Evolutionary conservation across 2,329 filamentous ascomycete genomes (phyloP).

Genomic region (Cryphonectria carpinicola): DNA sequence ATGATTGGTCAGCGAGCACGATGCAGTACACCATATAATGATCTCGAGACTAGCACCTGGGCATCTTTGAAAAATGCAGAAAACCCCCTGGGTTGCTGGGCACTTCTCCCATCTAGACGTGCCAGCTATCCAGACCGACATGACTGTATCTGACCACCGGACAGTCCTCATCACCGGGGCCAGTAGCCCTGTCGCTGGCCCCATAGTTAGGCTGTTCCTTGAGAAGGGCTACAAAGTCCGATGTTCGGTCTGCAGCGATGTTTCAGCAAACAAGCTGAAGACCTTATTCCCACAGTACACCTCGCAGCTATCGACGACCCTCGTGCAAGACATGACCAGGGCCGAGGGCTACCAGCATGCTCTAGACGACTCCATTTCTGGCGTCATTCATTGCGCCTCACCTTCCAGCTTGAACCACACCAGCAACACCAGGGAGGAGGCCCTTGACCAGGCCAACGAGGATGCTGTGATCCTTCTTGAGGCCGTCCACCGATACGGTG

Average conservation of each 20-base stretch:
- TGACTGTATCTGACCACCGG: neutral
- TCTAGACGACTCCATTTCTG: slow-evolving; percentile 1
- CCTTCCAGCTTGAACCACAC: neutral
- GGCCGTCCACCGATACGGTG: neutral
- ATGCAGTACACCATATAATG: neutral
- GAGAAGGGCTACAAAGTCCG: slow-evolving; percentile 16
- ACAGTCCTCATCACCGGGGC: slow-evolving; percentile 22
- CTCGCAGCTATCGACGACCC: slow-evolving; percentile 4
- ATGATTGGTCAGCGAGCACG: neutral
- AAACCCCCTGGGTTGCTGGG: neutral
- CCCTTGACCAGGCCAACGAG: neutral
- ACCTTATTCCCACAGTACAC: slow-evolving; percentile 3
- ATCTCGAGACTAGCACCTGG: neutral
- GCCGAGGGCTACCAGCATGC: slow-evolving; percentile 5
- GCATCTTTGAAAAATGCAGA: neutral
- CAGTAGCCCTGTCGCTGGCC: slow-evolving; percentile 12
- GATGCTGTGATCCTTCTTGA: neutral
- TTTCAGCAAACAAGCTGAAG: neutral
- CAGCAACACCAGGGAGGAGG: neutral
- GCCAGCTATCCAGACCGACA: neutral
- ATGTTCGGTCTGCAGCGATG: slow-evolving; percentile 17
- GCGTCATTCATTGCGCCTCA: neutral
- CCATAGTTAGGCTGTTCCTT: slow-evolving; percentile 22
- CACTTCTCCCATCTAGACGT: neutral
- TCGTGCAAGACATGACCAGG: neutral